phyloP scores from a whole-genome alignment of 176 grass and related monocot genomes.

The Thalia dealbata region DNA sequence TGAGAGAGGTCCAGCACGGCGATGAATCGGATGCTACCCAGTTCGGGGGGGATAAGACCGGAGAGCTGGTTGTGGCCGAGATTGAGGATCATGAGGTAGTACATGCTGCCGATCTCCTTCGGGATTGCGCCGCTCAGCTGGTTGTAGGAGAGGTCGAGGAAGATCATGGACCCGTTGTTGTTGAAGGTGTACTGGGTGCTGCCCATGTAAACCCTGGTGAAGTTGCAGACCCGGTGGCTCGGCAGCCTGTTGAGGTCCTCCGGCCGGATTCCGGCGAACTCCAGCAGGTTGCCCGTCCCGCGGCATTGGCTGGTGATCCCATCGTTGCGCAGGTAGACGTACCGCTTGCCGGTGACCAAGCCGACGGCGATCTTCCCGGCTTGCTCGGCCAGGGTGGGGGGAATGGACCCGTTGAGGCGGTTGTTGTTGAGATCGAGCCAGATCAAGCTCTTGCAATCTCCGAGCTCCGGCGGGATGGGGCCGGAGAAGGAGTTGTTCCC shows the following conservation, averaged over 20 bases:
- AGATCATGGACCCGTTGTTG: constrained; percentile 96
- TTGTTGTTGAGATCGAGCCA: constrained; percentile 91
- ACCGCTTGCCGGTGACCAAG: constrained; percentile 56
- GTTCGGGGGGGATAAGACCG: constrained; percentile 44
- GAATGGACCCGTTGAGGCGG: constrained; percentile 68
- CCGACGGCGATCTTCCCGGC: constrained; percentile 70
- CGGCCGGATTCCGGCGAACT: constrained; percentile 68
- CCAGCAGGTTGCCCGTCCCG: constrained; percentile 69
- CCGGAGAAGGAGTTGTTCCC: constrained; percentile 85
- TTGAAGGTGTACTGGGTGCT: constrained; percentile 74
- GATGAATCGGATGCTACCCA: constrained; percentile 41
- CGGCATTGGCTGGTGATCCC: constrained; percentile 68
- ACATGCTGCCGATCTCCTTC: constrained; percentile 68
- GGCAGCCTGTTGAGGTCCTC: constrained; percentile 71
- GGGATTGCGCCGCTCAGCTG: constrained; percentile 61
- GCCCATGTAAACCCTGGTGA: constrained; percentile 79
- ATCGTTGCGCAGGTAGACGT: constrained; percentile 79
- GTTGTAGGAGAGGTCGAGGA: constrained; percentile 87
- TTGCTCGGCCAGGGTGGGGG: constrained; percentile 49
- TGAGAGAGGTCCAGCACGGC: constrained; percentile 81
- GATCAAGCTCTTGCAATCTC: constrained; percentile 83
- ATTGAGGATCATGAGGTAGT: constrained; percentile 91
- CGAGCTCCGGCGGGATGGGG: constrained; percentile 59
- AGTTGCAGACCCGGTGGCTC: constrained; percentile 68
- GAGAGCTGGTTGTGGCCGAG: constrained; percentile 75